Percentiles rank a stretch among this genome's conserved stretches.
phyloP scores from a whole-genome alignment of 192 early-diverging fungal species.

The Coemansia sp. region DNA sequence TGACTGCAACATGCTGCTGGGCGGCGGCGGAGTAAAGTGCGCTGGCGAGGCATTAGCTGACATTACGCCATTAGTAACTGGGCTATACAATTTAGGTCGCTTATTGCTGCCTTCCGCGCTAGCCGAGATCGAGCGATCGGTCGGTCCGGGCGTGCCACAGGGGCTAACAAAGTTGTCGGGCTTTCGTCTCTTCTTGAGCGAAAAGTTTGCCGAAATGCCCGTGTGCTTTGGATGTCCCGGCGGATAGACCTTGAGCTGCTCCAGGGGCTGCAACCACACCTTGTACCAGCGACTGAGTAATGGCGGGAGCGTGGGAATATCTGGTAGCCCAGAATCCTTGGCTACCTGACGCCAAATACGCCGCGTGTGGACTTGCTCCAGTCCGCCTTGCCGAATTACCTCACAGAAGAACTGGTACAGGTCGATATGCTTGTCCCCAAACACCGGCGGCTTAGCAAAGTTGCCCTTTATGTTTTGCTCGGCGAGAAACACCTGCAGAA shows the following conservation, averaged over 20 bases:
- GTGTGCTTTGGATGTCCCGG: conserved; percentile 53
- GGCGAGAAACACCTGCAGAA: conserved; percentile 47
- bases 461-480: conserved; percentile 43
- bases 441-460: conserved; percentile 45
- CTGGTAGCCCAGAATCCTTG: conserved; percentile 47
- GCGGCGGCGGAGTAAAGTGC: conserved; percentile 31
- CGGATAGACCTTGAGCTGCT: conserved; percentile 52
- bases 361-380: conserved; percentile 51
- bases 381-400: conserved; percentile 47
- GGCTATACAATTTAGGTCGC: conserved; percentile 39
- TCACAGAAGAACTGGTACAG: conserved; percentile 53
- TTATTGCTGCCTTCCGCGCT: conserved; percentile 27
- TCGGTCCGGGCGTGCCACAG: conserved; percentile 43
- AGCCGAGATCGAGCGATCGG: conserved; percentile 37
- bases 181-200: conserved; percentile 54
- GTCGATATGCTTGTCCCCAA: conserved; percentile 40
- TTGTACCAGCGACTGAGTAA: conserved; percentile 58
- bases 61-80: conserved; percentile 26
- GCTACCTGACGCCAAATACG: conserved; percentile 55
- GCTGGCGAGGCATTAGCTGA: conserved; percentile 36
- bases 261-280: conserved; percentile 53
- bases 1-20: conserved; percentile 3
- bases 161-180: conserved; percentile 35
- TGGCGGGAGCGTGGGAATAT: conserved; percentile 48
- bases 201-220: conserved; percentile 52